Base-by-base conservation (phyloP, 768 basidiomycete genomes). In the Tylopilus balloui region DNA sequence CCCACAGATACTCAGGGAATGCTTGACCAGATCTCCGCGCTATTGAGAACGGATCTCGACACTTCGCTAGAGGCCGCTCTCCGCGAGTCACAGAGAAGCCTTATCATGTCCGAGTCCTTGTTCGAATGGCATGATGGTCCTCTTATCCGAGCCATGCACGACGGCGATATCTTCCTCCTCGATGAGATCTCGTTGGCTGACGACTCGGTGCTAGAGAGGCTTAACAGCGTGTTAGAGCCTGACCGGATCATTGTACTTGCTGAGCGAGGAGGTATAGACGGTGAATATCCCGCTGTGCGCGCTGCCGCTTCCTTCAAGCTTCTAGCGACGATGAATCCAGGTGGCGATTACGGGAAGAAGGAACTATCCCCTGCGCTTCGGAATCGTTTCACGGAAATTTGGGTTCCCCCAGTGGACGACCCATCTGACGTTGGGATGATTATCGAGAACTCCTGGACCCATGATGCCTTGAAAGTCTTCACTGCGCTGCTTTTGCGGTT, bases 51-150 rank as follows among this genome's bases (percentile, higher is more conserved):
- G 4, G 48, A 57, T 24, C 43, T 80, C 5, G 65, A 73, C 25
- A 34, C 61, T 2, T 59, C 69, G 6, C 47, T 64, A 25, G 66
- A 58, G 19, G 40, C 56, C 4, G 65, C 65, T 21, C 56, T 86
- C 9, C 64, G 68, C 35, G 69, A 71, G 4, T 64, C 78, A 11
- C 77, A 73, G 27, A 69, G 64, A 12, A 73, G 72, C 19, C 60
- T 86, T 3, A 64, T 73, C 42, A 72, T 72, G 23, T 70, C 84
- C 0, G 76, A 79, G n/a, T 81, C 88, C 0, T 81, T 98, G 35
- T 98, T 99, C 61, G 89, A 96, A 63, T 99, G 96, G 96, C 81
- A 88, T 52, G 92, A 98, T 60, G 96, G 96, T 2, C 94, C 96
- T n/a, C 78, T 99, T 27, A 80, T 99, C 6, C 79, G 89, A 56